phyloP scores from a whole-genome alignment of 2,329 filamentous ascomycete species.

The Exophiala spinifera region DNA sequence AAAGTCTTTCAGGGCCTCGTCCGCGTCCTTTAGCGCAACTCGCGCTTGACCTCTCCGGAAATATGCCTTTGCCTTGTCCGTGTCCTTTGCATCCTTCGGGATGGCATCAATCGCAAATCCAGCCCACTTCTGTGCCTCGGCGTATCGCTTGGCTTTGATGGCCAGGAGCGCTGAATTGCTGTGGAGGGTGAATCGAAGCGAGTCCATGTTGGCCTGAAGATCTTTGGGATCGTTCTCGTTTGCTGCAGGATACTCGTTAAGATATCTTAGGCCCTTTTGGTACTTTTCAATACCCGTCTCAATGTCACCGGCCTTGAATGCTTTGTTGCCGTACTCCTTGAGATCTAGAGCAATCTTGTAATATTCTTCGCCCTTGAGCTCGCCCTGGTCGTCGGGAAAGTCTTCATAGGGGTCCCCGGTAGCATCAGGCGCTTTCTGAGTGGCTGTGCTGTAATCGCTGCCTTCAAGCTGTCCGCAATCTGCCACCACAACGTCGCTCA shows the following conservation, averaged over 20 bases:
- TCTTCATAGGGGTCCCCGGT: slow-evolving; percentile 93
- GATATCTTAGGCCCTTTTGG: slow-evolving; percentile 84
- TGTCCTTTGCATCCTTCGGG: slow-evolving; percentile 59
- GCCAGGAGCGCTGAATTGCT: slow-evolving; percentile 84
- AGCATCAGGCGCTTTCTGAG: slow-evolving; percentile 68
- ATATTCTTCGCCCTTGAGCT: slow-evolving; percentile 65
- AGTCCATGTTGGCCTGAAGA: slow-evolving; percentile 63
- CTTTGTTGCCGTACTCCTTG: slow-evolving; percentile 88
- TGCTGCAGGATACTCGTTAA: slow-evolving; percentile 75
- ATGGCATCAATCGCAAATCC: slow-evolving; percentile 68
- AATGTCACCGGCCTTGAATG: slow-evolving; percentile 77
- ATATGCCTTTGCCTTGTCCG: slow-evolving; percentile 83
- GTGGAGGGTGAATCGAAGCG: slow-evolving; percentile 80
- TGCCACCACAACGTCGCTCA: slow-evolving; percentile 69
- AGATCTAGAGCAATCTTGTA: slow-evolving; percentile 77
- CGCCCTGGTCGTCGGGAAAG: slow-evolving; percentile 77
- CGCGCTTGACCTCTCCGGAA: slow-evolving; percentile 79
- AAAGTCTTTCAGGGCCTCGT: slow-evolving; percentile 71
- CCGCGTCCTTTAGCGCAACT: slow-evolving; percentile 77
- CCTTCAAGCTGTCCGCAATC: slow-evolving; percentile 84
- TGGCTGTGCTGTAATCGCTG: slow-evolving; percentile 64
- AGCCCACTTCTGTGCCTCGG: slow-evolving; percentile 68
- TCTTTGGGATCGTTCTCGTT: slow-evolving; percentile 67
- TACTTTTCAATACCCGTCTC: slow-evolving; percentile 81
- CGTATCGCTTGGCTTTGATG: slow-evolving; percentile 72